A percentile compares a stretch with the other conserved stretches of the same genome.
phyloP scores from a whole-genome alignment of 768 basidiomycete genomes.

The Phanerochaete carnosa region DNA sequence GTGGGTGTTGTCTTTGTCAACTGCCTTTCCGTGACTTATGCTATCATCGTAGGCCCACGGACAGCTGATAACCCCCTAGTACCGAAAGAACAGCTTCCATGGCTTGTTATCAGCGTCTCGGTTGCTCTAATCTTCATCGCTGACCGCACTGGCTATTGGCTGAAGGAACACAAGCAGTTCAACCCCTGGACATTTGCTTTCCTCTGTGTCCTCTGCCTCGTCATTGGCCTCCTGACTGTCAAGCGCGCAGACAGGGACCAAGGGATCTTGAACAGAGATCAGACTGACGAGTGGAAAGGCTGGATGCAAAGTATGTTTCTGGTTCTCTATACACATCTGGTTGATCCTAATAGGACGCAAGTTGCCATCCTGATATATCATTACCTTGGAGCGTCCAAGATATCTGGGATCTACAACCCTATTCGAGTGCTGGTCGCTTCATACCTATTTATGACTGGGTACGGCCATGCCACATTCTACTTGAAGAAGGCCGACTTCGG shows the following conservation, averaged over 20 bases:
- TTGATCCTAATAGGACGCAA: slow-evolving; percentile 26
- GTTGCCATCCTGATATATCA: slow-evolving; percentile 92
- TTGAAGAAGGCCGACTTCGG: slow-evolving; percentile 87
- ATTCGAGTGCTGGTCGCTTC: slow-evolving; percentile 85
- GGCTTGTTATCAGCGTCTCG: slow-evolving; percentile 62
- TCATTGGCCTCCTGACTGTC: slow-evolving; percentile 59
- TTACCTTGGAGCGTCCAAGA: slow-evolving; percentile 84
- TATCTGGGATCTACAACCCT: slow-evolving; percentile 91
- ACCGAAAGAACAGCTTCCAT: slow-evolving; percentile 39
- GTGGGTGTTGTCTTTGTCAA: slow-evolving; percentile 13
- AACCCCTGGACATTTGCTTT: slow-evolving; percentile 63
- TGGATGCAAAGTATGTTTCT: slow-evolving; percentile 88
- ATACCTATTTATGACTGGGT: slow-evolving; percentile 92
- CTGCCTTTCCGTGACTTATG: background rate
- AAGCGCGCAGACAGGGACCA: slow-evolving; percentile 76
- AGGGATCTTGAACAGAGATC: slow-evolving; percentile 87
- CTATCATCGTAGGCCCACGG: slow-evolving; percentile 14
- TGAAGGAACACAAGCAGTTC: slow-evolving; percentile 88
- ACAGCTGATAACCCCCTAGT: slow-evolving; percentile 22
- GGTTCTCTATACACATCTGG: background rate
- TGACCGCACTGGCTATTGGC: slow-evolving; percentile 84
- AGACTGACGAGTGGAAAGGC: slow-evolving; percentile 97
- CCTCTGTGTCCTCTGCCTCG: slow-evolving; percentile 52
- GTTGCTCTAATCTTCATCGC: slow-evolving; percentile 71
- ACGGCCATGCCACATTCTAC: slow-evolving; percentile 87